Conservation (phyloP, 1,284 basidiomycete genomes). For the Ganoderma lucidum region DNA sequence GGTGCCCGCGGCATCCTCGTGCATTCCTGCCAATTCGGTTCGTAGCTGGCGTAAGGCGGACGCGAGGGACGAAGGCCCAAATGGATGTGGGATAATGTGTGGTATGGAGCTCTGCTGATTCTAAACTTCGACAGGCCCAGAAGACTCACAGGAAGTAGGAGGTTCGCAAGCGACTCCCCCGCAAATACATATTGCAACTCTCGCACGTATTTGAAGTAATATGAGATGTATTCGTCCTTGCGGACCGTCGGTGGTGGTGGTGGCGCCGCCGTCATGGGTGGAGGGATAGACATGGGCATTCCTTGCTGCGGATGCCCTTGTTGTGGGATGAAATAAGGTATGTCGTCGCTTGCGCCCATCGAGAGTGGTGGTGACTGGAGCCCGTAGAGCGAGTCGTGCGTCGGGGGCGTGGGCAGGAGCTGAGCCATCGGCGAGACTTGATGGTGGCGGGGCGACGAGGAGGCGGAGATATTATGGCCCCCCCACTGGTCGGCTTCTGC, state of each 20-base stretch:
- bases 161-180: conserved; percentile 61
- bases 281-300: conserved; percentile 25
- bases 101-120: conserved; percentile 4
- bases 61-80: not conserved
- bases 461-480: conserved; percentile 25
- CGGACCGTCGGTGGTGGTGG: conserved; percentile 21
- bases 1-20: not conserved
- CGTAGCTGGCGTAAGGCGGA: not conserved
- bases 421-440: conserved; percentile 14
- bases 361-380: conserved; percentile 25
- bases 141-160: conserved; percentile 64
- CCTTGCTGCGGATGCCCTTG: conserved; percentile 23
- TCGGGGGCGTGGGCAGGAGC: conserved; percentile 9
- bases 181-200: conserved; percentile 67
- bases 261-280: conserved; percentile 19
- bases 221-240: conserved; percentile 58
- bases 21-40: conserved; percentile 3
- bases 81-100: not conserved
- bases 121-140: not conserved
- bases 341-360: conserved; percentile 23
- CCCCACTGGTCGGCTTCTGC: conserved; percentile 28
- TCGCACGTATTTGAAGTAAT: conserved; percentile 74
- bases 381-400: conserved; percentile 25
- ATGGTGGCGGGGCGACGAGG: conserved; percentile 26
- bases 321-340: conserved; percentile 27